These are phyloP conservation scores for Solanum piurae DNA, from an alignment of 257 asterid species.

Conservation along the genomic window DNA sequence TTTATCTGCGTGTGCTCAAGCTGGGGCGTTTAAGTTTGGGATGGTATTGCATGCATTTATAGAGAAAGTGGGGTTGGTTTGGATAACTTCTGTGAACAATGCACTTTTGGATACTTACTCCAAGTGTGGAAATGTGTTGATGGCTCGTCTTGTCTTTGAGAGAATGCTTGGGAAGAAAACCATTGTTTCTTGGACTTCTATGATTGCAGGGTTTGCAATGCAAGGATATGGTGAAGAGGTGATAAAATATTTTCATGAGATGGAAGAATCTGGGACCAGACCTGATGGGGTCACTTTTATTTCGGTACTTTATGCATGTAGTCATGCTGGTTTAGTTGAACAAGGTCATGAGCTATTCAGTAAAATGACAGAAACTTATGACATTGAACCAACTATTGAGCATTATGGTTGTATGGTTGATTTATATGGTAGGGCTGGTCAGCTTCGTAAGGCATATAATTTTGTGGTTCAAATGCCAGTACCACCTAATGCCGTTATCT, in stretches of 20 bases:
- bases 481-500: conserved; percentile 55
- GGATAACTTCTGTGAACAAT: conserved; percentile 65
- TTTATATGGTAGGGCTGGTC: conserved; percentile 69
- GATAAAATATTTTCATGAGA: conserved; percentile 37
- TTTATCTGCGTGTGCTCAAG: conserved; percentile 72
- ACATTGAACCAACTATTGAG: conserved; percentile 50
- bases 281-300: conserved; percentile 59
- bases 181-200: conserved; percentile 68
- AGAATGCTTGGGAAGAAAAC: conserved; percentile 50
- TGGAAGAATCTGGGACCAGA: conserved; percentile 48
- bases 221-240: conserved; percentile 81
- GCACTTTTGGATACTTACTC: conserved; percentile 70
- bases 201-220: conserved; percentile 67
- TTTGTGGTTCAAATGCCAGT: conserved; percentile 55
- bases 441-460: conserved; percentile 48
- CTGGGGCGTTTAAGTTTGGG: conserved; percentile 61
- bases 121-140: conserved; percentile 59
- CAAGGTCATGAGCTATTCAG: conserved; percentile 44
- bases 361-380: conserved; percentile 43
- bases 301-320: conserved; percentile 69
- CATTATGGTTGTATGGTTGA: conserved; percentile 97
- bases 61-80: conserved; percentile 54
- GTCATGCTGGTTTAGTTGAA: conserved; percentile 75
- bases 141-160: conserved; percentile 62
- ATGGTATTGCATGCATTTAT: conserved; percentile 50